Evolutionary conservation across 2,329 filamentous ascomycete genomes (phyloP).

Genomic region (Aspergillus intermedius): DNA sequence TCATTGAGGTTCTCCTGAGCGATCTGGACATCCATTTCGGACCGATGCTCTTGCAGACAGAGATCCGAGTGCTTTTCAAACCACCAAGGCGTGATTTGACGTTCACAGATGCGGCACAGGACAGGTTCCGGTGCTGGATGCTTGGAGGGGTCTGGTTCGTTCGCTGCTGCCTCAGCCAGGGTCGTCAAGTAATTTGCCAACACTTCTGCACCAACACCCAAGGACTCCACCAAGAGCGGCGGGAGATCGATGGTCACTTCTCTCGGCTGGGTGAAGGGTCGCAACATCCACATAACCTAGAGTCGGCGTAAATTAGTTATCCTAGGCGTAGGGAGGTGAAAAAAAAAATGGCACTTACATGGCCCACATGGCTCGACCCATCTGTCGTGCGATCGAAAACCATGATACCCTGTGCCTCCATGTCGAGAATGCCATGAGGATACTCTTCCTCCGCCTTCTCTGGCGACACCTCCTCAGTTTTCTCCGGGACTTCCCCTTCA

Average conservation of each 20-base stretch:
- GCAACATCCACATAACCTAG: slow-evolving; percentile 99
- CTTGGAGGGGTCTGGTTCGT: slow-evolving; percentile 64
- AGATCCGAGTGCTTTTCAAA: slow-evolving; percentile 98
- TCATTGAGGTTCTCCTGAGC: slow-evolving; percentile 87
- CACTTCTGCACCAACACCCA: slow-evolving; percentile 90
- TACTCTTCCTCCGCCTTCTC: slow-evolving; percentile 36
- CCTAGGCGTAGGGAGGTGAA: neutral
- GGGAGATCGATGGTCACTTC: slow-evolving; percentile 97
- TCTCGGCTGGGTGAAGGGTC: slow-evolving; percentile 77
- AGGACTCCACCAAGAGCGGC: slow-evolving; percentile 77
- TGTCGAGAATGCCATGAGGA: slow-evolving; percentile 57
- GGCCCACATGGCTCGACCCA: slow-evolving; percentile 79
- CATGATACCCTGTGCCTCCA: slow-evolving; percentile 98
- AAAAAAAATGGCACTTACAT: neutral
- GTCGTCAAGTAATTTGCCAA: slow-evolving; percentile 88
- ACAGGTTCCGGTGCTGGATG: slow-evolving; percentile 77
- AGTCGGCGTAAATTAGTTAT: slow-evolving; percentile 1
- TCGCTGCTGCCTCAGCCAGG: slow-evolving; percentile 74
- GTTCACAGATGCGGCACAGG: slow-evolving; percentile 93
- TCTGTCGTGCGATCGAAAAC: slow-evolving; percentile 86
- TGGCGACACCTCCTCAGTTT: slow-evolving; percentile 30
- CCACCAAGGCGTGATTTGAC: slow-evolving; percentile 98
- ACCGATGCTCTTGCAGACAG: slow-evolving; percentile 89
- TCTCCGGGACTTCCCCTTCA: slow-evolving; percentile 13
- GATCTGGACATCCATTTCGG: slow-evolving; percentile 97